Conservation (phyloP, 2,329 filamentous ascomycete species). For the Trichophyton simii region DNA sequence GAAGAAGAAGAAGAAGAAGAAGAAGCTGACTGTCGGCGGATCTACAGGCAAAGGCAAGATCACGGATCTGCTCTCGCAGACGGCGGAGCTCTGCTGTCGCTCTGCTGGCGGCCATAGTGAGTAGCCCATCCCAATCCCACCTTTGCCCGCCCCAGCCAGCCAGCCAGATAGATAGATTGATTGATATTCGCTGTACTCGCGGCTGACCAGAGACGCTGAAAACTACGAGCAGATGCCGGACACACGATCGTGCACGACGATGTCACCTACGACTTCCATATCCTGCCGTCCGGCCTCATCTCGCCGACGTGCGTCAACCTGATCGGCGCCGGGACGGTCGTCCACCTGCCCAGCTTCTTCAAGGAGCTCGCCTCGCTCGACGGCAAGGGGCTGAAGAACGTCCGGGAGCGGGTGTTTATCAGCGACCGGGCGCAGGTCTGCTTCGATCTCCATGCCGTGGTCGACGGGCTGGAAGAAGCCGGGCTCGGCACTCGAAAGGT, state of each 20-base stretch:
- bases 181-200: neutral
- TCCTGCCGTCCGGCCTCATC: slow-evolving; percentile 32
- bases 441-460: slow-evolving; percentile 16
- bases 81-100: slow-evolving; percentile 33
- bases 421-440: slow-evolving; percentile 25
- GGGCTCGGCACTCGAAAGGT: slow-evolving; percentile 34
- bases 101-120: slow-evolving; percentile 37
- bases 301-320: slow-evolving; percentile 35
- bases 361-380: slow-evolving; percentile 34
- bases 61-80: slow-evolving; percentile 35
- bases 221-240: slow-evolving; percentile 26
- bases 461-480: slow-evolving; percentile 35
- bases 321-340: slow-evolving; percentile 36
- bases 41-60: slow-evolving; percentile 36
- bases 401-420: slow-evolving; percentile 33
- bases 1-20: neutral
- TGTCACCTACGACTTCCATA: slow-evolving; percentile 39
- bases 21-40: slow-evolving; percentile 5
- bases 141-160: neutral
- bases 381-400: slow-evolving; percentile 31
- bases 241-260: slow-evolving; percentile 37
- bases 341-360: slow-evolving; percentile 38
- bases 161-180: too few relatives aligned
- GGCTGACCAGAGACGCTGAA: slow-evolving; percentile 9
- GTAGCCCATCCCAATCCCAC: slow-evolving; percentile 11